Base-by-base conservation (phyloP, 179 eudicot species). In the Patellifolia procumbens region DNA sequence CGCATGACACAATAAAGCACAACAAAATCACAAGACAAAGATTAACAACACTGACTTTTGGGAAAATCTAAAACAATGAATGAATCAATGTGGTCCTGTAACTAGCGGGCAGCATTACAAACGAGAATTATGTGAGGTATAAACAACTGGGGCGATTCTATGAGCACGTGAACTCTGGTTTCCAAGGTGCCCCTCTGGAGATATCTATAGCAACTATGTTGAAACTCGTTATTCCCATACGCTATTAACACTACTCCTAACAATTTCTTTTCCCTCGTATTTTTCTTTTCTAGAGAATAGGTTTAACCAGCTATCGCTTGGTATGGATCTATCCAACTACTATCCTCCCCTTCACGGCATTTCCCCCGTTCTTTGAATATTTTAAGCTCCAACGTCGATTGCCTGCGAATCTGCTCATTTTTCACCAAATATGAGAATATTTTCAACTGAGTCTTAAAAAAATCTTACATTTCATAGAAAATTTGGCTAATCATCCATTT, bases 311-410 rank as follows among this genome's bases (percentile, higher is more conserved):
- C 80, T 81, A 69, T 53, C 69, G 12, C 73, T 68, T 7, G 79
- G 68, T 86, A 93, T 17, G 98, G 98, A 85, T 96, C 99, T 53
- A 86, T 92, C 99, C 99, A 95, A 39, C 77, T 74, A 62, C 32
- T 83, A 78, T 95, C 99, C 52, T 88, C 87, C n/a, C n/a, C 81
- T 83, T 76, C 68, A 82, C 92, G 0, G 99, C 99, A 79, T 84
- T 65, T 73, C 91, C 91, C 99, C 9, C 98, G 87, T 24, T 90
- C 84, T 80, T 87, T 86, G 69, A 95, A 95, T 43, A 74, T 83
- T 63, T 81, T 81, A 28, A 93, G 97, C 86, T 95, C 98, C 2
- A 74, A 72, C 16, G 97, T 89, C 0, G 99, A 87, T 74, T 91
- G 95, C 69, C 97, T 89, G 64, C 99, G 83, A 48, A 95, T 88